Evolutionary conservation across 78 protist species (phyloP).

Genomic region (Dictyostelium discoideum): dicty_2.7 NC_007091.3:3851001-3851500

Average conservation of each 20-base stretch:
- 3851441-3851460: background rate
- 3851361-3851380: slow-evolving; percentile 1
- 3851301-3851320: background rate
- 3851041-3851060: background rate
- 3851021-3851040: background rate
- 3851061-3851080: background rate
- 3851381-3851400: slow-evolving; percentile 18
- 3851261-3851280: background rate
- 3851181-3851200: background rate
- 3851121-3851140: background rate
- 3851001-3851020: background rate
- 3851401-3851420: slow-evolving; percentile 38
- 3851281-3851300: slow-evolving; percentile 19
- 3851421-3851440: slow-evolving; percentile 38
- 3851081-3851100: background rate
- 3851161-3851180: background rate
- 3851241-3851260: background rate
- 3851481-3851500: slow-evolving; percentile 61
- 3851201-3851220: background rate
- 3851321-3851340: background rate
- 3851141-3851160: slow-evolving; percentile 7
- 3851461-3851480: background rate
- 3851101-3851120: background rate
- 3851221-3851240: background rate
- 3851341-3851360: slow-evolving; percentile 20